Evolutionary conservation across 148 eudicot species (phyloP).

Genomic region (Cornus kousa): DNA sequence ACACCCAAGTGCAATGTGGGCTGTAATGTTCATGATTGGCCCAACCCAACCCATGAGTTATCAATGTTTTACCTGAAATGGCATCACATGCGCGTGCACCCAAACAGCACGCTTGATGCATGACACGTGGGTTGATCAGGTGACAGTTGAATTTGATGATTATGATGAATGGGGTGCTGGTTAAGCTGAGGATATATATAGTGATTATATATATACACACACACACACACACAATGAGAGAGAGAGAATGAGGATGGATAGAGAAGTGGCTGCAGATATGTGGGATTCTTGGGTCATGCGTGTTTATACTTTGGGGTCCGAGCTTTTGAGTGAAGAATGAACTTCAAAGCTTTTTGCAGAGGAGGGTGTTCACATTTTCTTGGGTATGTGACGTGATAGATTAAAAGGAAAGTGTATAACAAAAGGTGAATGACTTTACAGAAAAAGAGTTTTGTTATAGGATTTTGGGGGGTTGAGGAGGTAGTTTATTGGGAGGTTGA

Average conservation of each 20-base stretch:
- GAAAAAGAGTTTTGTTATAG: background rate
- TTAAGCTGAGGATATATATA: background rate
- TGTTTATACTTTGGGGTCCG: background rate
- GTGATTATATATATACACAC: too few relatives aligned
- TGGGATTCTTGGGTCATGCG: background rate
- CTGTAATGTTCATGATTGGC: constrained; percentile 1
- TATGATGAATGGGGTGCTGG: background rate
- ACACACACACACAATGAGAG: too few relatives aligned
- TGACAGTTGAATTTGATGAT: background rate
- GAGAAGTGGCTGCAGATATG: too few relatives aligned
- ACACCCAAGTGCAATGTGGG: background rate
- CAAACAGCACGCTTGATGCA: background rate
- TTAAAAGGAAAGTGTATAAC: background rate
- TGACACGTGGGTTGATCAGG: constrained; percentile 5
- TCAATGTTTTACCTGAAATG: background rate
- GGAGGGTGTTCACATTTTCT: background rate
- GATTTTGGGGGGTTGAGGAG: background rate
- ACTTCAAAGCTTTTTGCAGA: background rate
- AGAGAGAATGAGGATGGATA: background rate
- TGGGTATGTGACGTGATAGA: background rate
- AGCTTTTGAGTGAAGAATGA: background rate
- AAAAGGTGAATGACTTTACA: background rate
- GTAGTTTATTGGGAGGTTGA: background rate
- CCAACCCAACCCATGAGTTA: background rate
- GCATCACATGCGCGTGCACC: constrained; percentile 4